Evolutionary conservation across 176 grass and related monocot genomes (phyloP), one percentile per base, ranked within the genome.

Genomic region (Cenchrus purpureus): DNA sequence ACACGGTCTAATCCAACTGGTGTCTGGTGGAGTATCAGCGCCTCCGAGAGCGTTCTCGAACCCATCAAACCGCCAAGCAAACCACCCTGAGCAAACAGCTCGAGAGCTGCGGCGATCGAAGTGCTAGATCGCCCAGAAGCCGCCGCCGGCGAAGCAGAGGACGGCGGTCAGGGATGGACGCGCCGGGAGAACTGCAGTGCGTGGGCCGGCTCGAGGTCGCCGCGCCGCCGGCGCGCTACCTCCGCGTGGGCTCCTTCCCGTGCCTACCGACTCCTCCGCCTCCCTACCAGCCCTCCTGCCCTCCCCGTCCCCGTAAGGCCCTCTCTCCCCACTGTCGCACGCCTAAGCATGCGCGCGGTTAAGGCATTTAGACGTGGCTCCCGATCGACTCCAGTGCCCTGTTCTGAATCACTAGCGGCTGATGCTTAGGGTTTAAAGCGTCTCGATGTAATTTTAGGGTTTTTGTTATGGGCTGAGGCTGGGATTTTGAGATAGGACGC

Each of bases 231-330:
- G 90, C 92, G 51, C 88, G 89, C 28, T 99, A 95, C 84, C 84
- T 99, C 71, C 94, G 93, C 66, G 85, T 91, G 43, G 97, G 97
- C 49, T 94, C 97, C 91, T 98, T 57, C 97, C 97, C 17, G 93
- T 96, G 46, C 93, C 93, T 60, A 99, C 97, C 78, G 89, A 99
- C 92, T 83, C 87, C 86, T 70, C 86, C 53, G 88, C 92, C 74
- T 91, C 79, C 46, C 89, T 82, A 16, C 92, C 97, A 50, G 93
- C 88, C 7, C 91, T 94, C 83, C 87, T 95, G 74, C 91, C 90
- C 2, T 91, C 91, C 50, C 82, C 88, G 7, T 89, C 91, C 65
- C 88, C 91, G 97, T 99, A 85, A 80, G 79, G 25, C 19, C 76
- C 63, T 11, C 56, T 57, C 62, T 2, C 17, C 53, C 17, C 40